Conservation (phyloP, 2,329 filamentous ascomycete genomes). For the Nakataea oryzae region DNA sequence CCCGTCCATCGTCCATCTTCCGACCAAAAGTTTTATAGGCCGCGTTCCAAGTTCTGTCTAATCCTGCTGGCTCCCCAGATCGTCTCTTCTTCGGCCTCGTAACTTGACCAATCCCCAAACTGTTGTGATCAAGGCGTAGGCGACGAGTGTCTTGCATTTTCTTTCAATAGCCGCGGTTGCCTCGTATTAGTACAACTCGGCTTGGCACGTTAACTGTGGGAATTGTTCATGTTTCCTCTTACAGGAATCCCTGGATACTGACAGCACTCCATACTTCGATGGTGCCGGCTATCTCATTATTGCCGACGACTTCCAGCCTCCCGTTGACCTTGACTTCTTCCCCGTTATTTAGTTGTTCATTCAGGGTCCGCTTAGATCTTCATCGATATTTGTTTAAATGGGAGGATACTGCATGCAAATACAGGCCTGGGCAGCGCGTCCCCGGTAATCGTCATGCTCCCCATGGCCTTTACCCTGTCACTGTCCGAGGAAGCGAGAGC, state of each 20-base stretch:
- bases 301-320: slow-evolving; percentile 31
- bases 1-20: no score
- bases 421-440: not conserved
- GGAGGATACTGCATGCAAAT: not conserved
- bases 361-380: not conserved
- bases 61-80: slow-evolving; percentile 31
- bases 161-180: slow-evolving; percentile 8
- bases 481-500: not conserved
- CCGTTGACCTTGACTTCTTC: slow-evolving; percentile 36
- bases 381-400: not conserved
- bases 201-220: not conserved
- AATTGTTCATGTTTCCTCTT: slow-evolving; percentile 8
- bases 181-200: not conserved
- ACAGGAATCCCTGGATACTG: slow-evolving; percentile 33
- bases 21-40: no score
- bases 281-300: slow-evolving; percentile 26
- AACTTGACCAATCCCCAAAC: slow-evolving; percentile 32
- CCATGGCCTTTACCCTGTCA: not conserved
- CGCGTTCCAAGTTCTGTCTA: slow-evolving; percentile 6
- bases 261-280: slow-evolving; percentile 37
- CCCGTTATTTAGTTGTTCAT: slow-evolving; percentile 12
- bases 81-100: slow-evolving; percentile 30
- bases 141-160: slow-evolving; percentile 30
- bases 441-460: not conserved
- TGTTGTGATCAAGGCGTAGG: slow-evolving; percentile 35